phyloP scores from a whole-genome alignment of 768 basidiomycete species.

The Agaricus bisporus region DNA sequence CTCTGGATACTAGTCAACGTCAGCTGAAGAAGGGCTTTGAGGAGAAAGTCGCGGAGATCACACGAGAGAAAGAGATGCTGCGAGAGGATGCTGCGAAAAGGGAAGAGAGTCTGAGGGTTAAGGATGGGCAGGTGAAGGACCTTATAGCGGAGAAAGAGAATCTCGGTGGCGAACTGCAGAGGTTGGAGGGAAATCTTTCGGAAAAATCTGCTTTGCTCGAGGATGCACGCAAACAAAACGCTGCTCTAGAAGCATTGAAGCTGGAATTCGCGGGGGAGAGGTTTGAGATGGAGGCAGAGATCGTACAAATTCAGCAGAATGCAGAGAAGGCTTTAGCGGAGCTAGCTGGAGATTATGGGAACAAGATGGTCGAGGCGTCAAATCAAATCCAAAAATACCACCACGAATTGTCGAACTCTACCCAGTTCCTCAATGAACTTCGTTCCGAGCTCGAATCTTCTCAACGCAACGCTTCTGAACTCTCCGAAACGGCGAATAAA shows the following conservation, averaged over 20 bases:
- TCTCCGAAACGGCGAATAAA: background rate
- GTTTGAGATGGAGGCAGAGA: background rate
- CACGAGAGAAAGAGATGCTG: background rate
- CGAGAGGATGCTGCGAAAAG: background rate
- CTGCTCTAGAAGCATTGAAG: background rate
- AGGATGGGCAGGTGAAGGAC: background rate
- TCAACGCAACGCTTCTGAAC: background rate
- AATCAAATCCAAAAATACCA: background rate
- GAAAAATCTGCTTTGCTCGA: background rate
- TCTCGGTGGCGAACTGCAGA: background rate
- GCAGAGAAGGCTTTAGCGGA: background rate
- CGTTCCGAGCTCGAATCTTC: background rate
- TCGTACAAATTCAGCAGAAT: background rate
- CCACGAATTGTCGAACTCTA: background rate
- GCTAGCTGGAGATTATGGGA: background rate
- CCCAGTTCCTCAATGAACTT: background rate
- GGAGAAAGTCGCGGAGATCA: background rate
- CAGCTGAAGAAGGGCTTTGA: background rate
- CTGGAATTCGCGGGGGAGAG: background rate
- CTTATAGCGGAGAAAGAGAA: background rate
- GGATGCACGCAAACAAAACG: background rate
- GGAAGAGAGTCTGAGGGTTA: background rate
- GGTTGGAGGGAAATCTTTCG: background rate
- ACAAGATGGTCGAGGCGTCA: background rate
- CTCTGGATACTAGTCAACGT: background rate